phyloP scores from a whole-genome alignment of 148 eudicot genomes.

The Drosera capensis region DNA sequence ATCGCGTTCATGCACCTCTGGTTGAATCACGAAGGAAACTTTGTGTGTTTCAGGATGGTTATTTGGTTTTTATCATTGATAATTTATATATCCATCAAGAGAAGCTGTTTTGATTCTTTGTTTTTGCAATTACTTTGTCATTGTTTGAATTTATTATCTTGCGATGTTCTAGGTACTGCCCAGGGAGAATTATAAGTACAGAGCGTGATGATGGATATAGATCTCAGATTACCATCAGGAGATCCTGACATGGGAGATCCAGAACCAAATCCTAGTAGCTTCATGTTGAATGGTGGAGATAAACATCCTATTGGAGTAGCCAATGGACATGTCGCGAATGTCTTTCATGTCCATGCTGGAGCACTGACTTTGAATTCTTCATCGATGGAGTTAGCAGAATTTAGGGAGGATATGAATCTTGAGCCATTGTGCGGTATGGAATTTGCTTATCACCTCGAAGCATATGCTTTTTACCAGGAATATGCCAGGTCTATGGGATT shows the following conservation, averaged over 20 bases:
- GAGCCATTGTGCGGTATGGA: conserved; percentile 95
- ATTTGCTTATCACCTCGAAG: conserved; percentile 89
- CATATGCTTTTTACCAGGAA: conserved; percentile 94
- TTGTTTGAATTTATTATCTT: too few relatives aligned
- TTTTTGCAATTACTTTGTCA: too few relatives aligned
- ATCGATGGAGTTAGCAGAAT: conserved; percentile 32
- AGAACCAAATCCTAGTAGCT: conserved; percentile 35
- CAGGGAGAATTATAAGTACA: conserved; percentile 9
- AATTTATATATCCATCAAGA: too few relatives aligned
- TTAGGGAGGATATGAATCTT: conserved; percentile 55
- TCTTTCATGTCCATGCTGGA: conserved; percentile 24
- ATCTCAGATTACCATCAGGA: conserved; percentile 78
- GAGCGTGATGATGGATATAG: conserved; percentile 56
- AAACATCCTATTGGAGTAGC: conserved; percentile 35
- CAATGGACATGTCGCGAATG: conserved; percentile 20
- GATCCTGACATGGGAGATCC: conserved; percentile 72
- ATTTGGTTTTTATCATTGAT: too few relatives aligned
- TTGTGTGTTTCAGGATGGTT: too few relatives aligned
- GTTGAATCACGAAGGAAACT: too few relatives aligned
- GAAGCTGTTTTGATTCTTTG: too few relatives aligned
- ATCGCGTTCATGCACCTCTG: too few relatives aligned
- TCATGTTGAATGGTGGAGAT: conserved; percentile 47
- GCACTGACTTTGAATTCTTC: conserved; percentile 35
- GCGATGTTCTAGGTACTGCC: conserved; percentile 16
- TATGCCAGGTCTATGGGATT: conserved; percentile 96